phyloP scores from a whole-genome alignment of 768 basidiomycete genomes.

The Russula sp. region DNA sequence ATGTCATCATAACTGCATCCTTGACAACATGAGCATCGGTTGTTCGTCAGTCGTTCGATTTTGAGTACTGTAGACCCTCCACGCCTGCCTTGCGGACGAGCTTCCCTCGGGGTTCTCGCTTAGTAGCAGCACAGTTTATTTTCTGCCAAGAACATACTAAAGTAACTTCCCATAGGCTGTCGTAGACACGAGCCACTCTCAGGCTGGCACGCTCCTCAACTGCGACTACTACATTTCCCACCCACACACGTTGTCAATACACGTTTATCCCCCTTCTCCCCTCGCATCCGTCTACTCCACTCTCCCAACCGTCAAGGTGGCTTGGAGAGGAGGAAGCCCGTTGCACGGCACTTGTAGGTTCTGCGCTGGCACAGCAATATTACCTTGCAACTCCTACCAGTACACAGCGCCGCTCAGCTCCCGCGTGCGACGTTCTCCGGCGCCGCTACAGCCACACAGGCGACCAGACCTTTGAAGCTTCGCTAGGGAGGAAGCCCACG shows the following conservation, averaged over 20 bases:
- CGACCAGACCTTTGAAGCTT: not conserved
- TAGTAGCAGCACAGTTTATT: slow-evolving; percentile 12
- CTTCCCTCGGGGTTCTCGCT: slow-evolving; percentile 19
- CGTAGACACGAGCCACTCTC: slow-evolving; percentile 25
- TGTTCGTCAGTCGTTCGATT: not conserved
- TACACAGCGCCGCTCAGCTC: not conserved
- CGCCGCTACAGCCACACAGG: not conserved
- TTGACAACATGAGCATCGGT: slow-evolving; percentile 16
- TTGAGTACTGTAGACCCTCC: slow-evolving; percentile 13
- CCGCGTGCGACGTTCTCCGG: not conserved
- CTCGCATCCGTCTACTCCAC: not conserved
- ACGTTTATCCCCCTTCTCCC: not conserved
- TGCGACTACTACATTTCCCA: slow-evolving; percentile 23
- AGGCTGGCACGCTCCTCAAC: slow-evolving; percentile 21
- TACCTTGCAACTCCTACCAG: not conserved
- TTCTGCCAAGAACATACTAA: not conserved
- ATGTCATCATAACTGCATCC: slow-evolving; percentile 13
- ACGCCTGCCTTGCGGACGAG: slow-evolving; percentile 18
- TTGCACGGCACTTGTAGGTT: not conserved
- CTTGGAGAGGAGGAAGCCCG: not conserved
- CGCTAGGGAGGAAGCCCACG: not conserved
- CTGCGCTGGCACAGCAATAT: slow-evolving; percentile 1
- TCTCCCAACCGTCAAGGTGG: not conserved
- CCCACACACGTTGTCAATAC: not conserved
- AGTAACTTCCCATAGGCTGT: slow-evolving; percentile 15